Evolutionary conservation across 2,329 filamentous ascomycete genomes (phyloP), one percentile per base, ranked within the genome.

Genomic region (Colletotrichum sp.): DNA sequence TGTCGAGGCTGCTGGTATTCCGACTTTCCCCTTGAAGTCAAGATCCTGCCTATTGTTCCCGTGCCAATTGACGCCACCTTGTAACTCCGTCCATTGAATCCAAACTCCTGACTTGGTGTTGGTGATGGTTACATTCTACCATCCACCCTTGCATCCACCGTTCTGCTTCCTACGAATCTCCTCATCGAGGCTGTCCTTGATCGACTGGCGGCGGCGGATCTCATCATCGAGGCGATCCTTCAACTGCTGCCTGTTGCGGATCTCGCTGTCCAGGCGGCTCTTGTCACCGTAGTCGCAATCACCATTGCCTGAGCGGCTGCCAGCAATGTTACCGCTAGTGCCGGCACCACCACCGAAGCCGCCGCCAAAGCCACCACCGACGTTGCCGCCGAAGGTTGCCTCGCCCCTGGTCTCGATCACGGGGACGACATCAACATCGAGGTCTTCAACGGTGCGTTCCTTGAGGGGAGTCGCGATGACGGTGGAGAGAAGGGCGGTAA

Each of bases 191-290:
- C 69, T 32, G 3, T 44, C 21, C 34, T 76, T 76, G 9, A 73
- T 73, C 2, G 21, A 13, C 64, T 76, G n/a, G 5, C 73, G 73
- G 10, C 70, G 65, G 9, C 24, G n/a, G 15, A 76, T 76, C 32
- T 76, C 73, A 4, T 69, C 76, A 66, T 79, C 79, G 8, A 68
- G 69, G 60, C 78, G 77, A n/a, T 82, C 82, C 69, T 81, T 83
- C 18, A 71, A 49, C 49, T 72, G 77, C 18, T 68, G 34, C 69
- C 79, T 77, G 70, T 81, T 81, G 69, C 79, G 79, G 52, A 85
- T 84, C 78, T 82, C 83, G 57, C 80, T 78, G 24, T 78, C 78
- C 60, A 76, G 64, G 2, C 70, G 66, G 6, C 30, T 8, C 49
- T 73, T 76, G 8, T 49, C 34, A 12, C 12, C 18, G 6, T 8